These are phyloP conservation scores for Naganishia antarctica DNA, from an alignment of 768 basidiomycete species.

Conservation along the genomic window DNA sequence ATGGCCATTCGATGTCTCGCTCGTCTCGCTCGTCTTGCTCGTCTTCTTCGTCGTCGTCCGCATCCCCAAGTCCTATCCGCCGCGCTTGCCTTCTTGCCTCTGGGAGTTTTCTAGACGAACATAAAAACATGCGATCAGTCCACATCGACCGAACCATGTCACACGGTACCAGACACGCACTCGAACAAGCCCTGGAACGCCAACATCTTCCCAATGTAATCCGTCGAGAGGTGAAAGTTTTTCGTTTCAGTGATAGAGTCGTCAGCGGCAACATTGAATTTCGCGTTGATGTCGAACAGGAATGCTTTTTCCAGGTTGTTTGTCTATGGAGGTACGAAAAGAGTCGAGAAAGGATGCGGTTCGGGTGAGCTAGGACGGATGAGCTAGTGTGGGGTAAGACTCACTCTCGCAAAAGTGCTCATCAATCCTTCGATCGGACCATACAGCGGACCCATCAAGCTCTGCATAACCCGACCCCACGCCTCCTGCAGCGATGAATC, in stretches of 20 bases:
- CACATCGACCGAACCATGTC: too few species aligned
- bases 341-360: too few species aligned
- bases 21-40: constrained; percentile 21
- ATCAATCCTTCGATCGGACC: constrained; percentile 82
- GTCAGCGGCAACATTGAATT: constrained; percentile 89
- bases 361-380: too few species aligned
- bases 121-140: too few species aligned
- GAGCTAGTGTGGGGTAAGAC: constrained; percentile 22
- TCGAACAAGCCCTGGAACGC: constrained; percentile 80
- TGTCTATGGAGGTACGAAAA: too few species aligned
- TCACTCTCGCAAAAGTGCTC: constrained; percentile 54
- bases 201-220: constrained; percentile 81
- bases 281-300: constrained; percentile 76
- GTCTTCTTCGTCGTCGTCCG: constrained; percentile 31
- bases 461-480: constrained; percentile 82
- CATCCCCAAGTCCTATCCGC: constrained; percentile 21
- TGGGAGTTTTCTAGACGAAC: constrained; percentile 19
- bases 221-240: constrained; percentile 82
- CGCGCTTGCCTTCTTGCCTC: constrained; percentile 21
- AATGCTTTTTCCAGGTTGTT: constrained; percentile 91
- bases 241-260: constrained; percentile 82
- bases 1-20: constrained; percentile 26
- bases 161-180: too few species aligned
- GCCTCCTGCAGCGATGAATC: constrained; percentile 89
- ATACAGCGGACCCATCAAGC: constrained; percentile 68